Conservation (phyloP, 768 basidiomycete species). For the Pholiota conissans region DNA sequence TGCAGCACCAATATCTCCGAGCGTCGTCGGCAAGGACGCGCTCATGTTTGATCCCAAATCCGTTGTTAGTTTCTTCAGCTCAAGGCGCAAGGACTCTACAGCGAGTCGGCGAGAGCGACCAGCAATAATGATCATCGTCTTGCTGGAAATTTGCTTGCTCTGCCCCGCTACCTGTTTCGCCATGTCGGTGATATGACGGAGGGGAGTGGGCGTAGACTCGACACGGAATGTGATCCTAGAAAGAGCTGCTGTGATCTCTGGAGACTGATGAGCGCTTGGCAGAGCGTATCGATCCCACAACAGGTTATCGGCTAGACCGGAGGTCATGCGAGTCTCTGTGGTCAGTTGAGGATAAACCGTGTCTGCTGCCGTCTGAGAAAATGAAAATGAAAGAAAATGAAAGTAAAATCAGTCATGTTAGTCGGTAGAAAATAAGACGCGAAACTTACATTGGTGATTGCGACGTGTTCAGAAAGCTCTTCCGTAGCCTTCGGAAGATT, state of each 20-base stretch:
- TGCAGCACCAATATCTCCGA: conserved; percentile 76
- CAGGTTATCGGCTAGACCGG: conserved; percentile 81
- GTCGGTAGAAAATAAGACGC: background rate
- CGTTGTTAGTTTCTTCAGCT: conserved; percentile 52
- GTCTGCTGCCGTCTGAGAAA: conserved; percentile 56
- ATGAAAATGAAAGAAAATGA: conserved; percentile 33
- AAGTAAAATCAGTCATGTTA: conserved; percentile 21
- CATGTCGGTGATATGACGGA: conserved; percentile 56
- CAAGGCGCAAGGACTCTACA: conserved; percentile 54
- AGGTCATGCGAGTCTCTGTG: conserved; percentile 68
- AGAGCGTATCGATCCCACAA: conserved; percentile 68
- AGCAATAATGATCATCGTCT: conserved; percentile 58
- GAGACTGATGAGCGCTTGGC: conserved; percentile 24
- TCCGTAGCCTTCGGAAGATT: conserved; percentile 4
- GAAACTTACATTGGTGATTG: conserved; percentile 31
- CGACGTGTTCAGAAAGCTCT: conserved; percentile 9
- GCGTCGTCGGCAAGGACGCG: conserved; percentile 63
- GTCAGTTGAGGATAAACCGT: conserved; percentile 70
- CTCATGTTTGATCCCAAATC: conserved; percentile 43
- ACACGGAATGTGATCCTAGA: conserved; percentile 63
- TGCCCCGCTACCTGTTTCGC: conserved; percentile 30
- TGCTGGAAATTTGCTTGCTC: conserved; percentile 25
- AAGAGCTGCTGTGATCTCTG: conserved; percentile 42
- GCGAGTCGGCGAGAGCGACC: conserved; percentile 79
- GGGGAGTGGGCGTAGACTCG: conserved; percentile 47